Percentiles rank a stretch among this genome's conserved stretches.
phyloP scores from a whole-genome alignment of 169 alveolate genomes.

The Plasmodium coatneyi region DNA sequence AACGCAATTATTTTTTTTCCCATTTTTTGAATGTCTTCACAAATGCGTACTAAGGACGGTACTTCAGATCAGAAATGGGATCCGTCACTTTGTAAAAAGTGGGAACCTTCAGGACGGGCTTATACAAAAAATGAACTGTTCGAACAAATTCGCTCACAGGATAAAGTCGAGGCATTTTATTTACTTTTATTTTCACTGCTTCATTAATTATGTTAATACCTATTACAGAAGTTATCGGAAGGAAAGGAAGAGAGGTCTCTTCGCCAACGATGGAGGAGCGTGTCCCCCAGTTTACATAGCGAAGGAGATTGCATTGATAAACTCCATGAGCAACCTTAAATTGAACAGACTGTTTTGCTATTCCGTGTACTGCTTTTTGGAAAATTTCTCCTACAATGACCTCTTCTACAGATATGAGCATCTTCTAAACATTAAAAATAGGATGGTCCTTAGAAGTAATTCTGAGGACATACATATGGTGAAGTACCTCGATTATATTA shows the following conservation, averaged over 20 bases:
- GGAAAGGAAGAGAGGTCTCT: background rate
- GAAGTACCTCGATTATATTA: slow-evolving; percentile 49
- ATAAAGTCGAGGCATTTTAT: background rate
- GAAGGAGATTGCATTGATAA: slow-evolving; percentile 21
- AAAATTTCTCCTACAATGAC: slow-evolving; percentile 31
- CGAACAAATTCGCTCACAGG: slow-evolving; percentile 1
- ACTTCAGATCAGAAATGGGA: background rate
- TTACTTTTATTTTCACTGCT: slow-evolving; percentile 16
- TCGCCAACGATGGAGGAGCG: background rate
- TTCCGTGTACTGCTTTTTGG: slow-evolving; percentile 26
- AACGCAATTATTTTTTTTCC: slow-evolving; percentile 31
- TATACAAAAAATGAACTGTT: background rate
- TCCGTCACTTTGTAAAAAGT: background rate
- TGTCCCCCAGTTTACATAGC: background rate
- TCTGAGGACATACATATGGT: background rate
- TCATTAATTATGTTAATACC: slow-evolving; percentile 25
- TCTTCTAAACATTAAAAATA: slow-evolving; percentile 28
- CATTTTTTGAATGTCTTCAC: slow-evolving; percentile 43
- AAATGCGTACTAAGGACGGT: slow-evolving; percentile 18
- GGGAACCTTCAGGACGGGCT: background rate
- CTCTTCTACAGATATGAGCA: slow-evolving; percentile 38
- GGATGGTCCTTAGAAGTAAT: background rate
- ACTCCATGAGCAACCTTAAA: slow-evolving; percentile 10
- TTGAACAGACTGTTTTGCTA: slow-evolving; percentile 41
- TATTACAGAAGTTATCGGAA: slow-evolving; percentile 16